A percentile compares a stretch with the other conserved stretches of the same genome.
Conservation (phyloP, 768 basidiomycete genomes). For the Phlebiopsis flavidoalba region DNA sequence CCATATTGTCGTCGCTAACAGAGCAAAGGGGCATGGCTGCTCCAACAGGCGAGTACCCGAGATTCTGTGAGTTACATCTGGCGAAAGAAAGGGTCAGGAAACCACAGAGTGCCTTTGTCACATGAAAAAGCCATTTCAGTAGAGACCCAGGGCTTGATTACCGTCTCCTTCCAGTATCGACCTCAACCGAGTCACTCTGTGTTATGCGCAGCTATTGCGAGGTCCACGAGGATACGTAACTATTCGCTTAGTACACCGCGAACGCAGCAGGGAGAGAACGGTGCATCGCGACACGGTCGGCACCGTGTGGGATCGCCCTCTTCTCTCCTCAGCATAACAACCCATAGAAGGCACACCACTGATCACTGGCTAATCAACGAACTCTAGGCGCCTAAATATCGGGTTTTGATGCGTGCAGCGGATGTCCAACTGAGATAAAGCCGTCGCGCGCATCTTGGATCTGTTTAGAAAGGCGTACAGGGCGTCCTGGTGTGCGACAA, state of each 20-base stretch:
- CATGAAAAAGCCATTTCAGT: conserved; percentile 30
- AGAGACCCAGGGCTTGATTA: conserved; percentile 30
- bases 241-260: conserved; percentile 72
- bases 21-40: conserved; percentile 74
- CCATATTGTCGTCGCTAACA: conserved; percentile 66
- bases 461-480: conserved; percentile 73
- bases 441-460: conserved; percentile 88
- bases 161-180: conserved; percentile 25
- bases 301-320: conserved; percentile 62
- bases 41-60: conserved; percentile 66
- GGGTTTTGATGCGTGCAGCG: conserved; percentile 43
- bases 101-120: conserved; percentile 74
- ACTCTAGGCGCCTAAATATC: conserved; percentile 55
- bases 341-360: conserved; percentile 88
- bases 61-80: conserved; percentile 78
- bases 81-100: conserved; percentile 79
- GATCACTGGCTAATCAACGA: conserved; percentile 66
- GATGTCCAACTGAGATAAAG: conserved; percentile 69
- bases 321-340: conserved; percentile 77
- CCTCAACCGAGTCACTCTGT: conserved; percentile 15
- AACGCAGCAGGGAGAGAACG: conserved; percentile 60
- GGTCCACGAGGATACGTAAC: conserved; percentile 68
- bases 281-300: conserved; percentile 69
- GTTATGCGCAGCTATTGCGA: conserved; percentile 71
- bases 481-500: conserved; percentile 53